phyloP scores from a whole-genome alignment of 148 eudicot species.

The Polygonum maritimum region DNA sequence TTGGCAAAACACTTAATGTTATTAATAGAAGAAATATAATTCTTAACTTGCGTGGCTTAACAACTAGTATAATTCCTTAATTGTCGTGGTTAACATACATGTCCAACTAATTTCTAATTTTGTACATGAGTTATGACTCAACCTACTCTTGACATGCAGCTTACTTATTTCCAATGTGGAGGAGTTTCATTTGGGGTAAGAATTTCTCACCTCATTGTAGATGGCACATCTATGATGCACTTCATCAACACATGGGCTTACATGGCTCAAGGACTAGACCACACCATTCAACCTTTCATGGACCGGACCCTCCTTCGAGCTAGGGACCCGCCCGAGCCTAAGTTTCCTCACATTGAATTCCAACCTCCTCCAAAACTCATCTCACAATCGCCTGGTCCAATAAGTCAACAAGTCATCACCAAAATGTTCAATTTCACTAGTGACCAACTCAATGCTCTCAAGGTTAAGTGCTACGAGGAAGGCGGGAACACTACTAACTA shows the following conservation, averaged over 20 bases:
- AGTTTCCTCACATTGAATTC: conserved; percentile 21
- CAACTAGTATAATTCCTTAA: no score
- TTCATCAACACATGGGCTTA: conserved; percentile 16
- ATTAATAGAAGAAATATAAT: no score
- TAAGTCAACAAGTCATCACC: background rate
- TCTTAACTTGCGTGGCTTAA: no score
- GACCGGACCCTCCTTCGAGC: conserved; percentile 17
- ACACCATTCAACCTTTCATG: conserved; percentile 7
- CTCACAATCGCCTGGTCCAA: background rate
- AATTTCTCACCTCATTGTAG: conserved; percentile 11
- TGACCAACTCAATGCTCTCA: background rate
- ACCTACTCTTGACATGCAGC: no score
- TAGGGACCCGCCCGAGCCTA: conserved; percentile 16
- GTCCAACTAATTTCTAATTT: no score
- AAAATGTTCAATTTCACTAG: background rate
- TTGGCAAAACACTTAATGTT: no score
- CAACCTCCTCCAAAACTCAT: background rate
- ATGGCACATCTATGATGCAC: background rate
- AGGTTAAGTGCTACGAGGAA: background rate
- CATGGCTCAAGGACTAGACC: conserved; percentile 18
- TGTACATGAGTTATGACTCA: no score
- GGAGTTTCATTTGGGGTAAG: conserved; percentile 9
- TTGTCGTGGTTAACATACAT: no score
- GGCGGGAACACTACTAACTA: background rate
- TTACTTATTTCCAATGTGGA: no score